Percentiles rank a stretch among this genome's conserved stretches.
These are phyloP conservation scores for Bryopsis sp. DNA, from an alignment of 139 green algal genomes.

Conservation along the genomic window DNA sequence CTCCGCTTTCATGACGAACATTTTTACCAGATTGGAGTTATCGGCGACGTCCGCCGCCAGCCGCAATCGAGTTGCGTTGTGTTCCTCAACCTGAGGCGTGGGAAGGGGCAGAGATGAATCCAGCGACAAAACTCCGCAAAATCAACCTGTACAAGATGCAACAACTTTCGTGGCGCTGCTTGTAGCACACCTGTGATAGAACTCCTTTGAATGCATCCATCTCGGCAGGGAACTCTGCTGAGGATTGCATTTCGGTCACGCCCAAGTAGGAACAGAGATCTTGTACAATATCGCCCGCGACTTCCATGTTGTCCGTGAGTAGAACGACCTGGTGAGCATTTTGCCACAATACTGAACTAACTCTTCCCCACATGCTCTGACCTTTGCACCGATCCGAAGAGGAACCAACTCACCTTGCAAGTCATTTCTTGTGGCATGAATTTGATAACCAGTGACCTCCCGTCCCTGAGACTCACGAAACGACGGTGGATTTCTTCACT, in stretches of 20 bases:
- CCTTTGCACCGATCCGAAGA: background rate
- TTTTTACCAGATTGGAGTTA: constrained; percentile 44
- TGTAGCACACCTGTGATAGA: constrained; percentile 30
- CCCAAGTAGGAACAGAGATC: constrained; percentile 44
- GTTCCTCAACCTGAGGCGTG: constrained; percentile 51
- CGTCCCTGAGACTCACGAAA: constrained; percentile 44
- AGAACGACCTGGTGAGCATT: constrained; percentile 12
- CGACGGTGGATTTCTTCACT: background rate
- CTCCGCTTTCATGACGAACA: constrained; percentile 52
- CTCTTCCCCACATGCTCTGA: no score
- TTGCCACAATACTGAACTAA: background rate
- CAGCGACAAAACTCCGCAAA: no score
- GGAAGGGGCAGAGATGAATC: no score
- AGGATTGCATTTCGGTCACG: constrained; percentile 37
- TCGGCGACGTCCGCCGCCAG: constrained; percentile 54
- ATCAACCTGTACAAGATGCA: background rate
- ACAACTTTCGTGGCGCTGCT: background rate
- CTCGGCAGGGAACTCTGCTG: constrained; percentile 42
- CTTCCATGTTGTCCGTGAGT: constrained; percentile 54
- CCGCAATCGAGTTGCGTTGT: constrained; percentile 45
- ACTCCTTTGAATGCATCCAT: constrained; percentile 45
- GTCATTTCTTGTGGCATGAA: background rate
- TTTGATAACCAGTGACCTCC: constrained; percentile 31
- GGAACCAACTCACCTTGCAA: background rate
- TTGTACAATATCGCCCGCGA: constrained; percentile 55